Base-by-base conservation (phyloP, 202 grass and related monocot genomes). In the Bolboschoenoplectus hybrid region DNA sequence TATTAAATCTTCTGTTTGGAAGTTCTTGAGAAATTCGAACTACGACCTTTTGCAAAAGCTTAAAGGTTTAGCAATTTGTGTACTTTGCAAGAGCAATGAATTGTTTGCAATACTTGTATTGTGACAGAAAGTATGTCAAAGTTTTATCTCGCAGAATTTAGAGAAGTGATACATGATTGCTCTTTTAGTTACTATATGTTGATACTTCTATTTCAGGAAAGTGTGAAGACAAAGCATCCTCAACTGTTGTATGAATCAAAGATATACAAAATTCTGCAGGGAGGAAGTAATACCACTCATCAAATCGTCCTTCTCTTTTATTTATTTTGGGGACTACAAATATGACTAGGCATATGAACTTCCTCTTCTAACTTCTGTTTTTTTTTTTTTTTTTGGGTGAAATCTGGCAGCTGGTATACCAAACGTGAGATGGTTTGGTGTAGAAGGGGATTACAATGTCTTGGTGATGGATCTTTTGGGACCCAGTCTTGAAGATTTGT, bases 371-470 rank as follows among this genome's bases (percentile, higher is more conserved):
- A 92, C 71, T 80, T 64, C 84, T 87, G 89, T 85, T 26, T 26
- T 26, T 26, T 26, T 26, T 26, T 26, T 26, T 26, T 26, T 26
- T 26, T 26, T 26, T 26, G 26, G 26, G 57, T 67, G 75, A 60
- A 19, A 90, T 85, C 35, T 92, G 81, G 57, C 89, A 96, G 97
- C 91, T 82, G 97, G 97, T 89, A 98, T 98, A 63, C 82, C 90
- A 58, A 91, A 98, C 80, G 87, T 96, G 67, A 91, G 91, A 91
- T 98, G 93, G 97, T 98, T 92, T 90, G 97, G 97, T 74, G 90
- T 95, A 75, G 97, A 96, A 91, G 97, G 93, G 74, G 93, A 98
- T 78, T 96, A 98, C 86, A 98, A 98, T 89, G 97, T 96, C 68
- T 89, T 98, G 49, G 97, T 98, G 79, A 96, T 98, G 96, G 96